Conservation (phyloP, 2,329 filamentous ascomycete species). For the Colletotrichum chrysophilum region DNA sequence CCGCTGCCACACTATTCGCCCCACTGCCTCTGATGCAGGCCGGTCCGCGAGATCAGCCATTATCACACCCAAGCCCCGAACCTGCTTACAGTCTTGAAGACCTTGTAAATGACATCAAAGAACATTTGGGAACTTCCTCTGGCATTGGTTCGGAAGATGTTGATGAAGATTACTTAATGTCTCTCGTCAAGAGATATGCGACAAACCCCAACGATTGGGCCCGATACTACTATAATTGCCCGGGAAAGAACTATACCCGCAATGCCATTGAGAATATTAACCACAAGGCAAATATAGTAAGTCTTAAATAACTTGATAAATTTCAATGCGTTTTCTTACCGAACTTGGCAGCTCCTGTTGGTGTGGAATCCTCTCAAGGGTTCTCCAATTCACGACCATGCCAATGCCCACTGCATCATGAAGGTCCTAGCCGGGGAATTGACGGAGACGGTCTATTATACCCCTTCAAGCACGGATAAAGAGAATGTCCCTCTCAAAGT, state of each 20-base stretch:
- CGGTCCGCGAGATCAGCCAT: not conserved
- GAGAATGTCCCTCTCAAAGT: not conserved
- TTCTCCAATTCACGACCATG: not conserved
- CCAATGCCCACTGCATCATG: not conserved
- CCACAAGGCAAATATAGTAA: not conserved
- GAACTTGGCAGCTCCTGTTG: not conserved
- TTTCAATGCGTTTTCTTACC: not conserved
- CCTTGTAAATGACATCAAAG: not conserved
- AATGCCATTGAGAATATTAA: not conserved
- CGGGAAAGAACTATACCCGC: not conserved
- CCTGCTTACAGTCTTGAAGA: not conserved
- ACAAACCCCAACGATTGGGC: not conserved
- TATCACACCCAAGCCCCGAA: not conserved
- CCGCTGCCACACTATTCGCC: not conserved
- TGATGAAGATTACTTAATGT: not conserved
- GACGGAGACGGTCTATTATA: not conserved
- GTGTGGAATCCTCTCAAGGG: not conserved
- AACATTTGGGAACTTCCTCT: not conserved
- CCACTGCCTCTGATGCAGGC: not conserved
- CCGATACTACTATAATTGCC: not conserved
- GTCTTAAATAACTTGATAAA: fast-evolving
- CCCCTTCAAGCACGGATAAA: not conserved
- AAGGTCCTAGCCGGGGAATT: not conserved
- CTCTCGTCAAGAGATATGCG: not conserved
- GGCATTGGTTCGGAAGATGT: not conserved